Base-by-base conservation (phyloP, 2,329 filamentous ascomycete species). In the Cercospora berteroae region DNA sequence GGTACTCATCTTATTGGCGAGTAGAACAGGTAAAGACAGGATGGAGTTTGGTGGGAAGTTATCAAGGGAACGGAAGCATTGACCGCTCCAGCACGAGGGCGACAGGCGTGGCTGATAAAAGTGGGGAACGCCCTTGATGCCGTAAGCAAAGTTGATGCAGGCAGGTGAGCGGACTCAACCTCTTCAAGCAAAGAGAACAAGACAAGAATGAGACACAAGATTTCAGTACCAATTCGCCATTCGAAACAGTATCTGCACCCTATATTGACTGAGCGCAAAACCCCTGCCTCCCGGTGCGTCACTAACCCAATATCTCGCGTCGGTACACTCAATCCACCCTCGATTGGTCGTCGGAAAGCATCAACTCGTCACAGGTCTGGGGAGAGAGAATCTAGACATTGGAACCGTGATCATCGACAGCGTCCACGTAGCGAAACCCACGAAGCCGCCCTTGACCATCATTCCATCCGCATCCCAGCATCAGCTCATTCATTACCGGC, bases 191-290 rank as follows among this genome's bases (percentile, higher is more conserved):
- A 33, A 29, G 42, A 61, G 48, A 25, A 23, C 20, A 23, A 48
- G 18, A 36, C 6, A 56, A 39, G 9, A 39, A 29, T 6, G 25
- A 20, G 27, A 18, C 9, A 29, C 44, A 52, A 60, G 44, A 58
- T 6, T 31, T 59, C 33, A 48, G 13, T 18, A 42, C 57, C 57
- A 13, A 29, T 65, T 65, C 61, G 39, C 29, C 56, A 56, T 64
- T 66, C 36, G 57, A 66, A 69, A 48, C 57, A 60, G 60, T 65
- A 69, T 67, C 60, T 69, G 66, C 67, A 69, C 67, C 64, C 60
- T 39, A 50, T 42, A 60, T 59, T 20, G 66, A 66, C 64, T 66
- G 64, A 66, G 58, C 58, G 58, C 63, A 64, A 64, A 65, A 55
- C 16, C 16, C n/a, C 18, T 57, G 20, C 44, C 50, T 67, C 44